phyloP scores from a whole-genome alignment of 2,329 filamentous ascomycete species.

The Verticillium zaregamsianum region DNA sequence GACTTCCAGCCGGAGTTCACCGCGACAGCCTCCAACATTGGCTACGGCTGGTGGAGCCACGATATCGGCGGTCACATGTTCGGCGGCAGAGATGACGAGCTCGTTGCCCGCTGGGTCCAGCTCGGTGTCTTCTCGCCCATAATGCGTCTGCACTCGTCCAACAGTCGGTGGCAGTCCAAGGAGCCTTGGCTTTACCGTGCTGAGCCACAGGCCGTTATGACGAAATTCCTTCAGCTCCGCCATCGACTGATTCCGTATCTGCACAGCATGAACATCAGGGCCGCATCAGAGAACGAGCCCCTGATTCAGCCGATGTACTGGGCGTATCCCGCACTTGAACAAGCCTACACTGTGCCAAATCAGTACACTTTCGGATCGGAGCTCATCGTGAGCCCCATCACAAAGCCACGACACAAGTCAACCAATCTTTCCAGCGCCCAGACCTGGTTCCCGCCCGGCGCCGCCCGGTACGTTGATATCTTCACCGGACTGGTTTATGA shows the following conservation, averaged over 20 bases:
- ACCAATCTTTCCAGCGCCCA: slow-evolving; percentile 43
- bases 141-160: slow-evolving; percentile 55
- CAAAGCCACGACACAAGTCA: slow-evolving; percentile 39
- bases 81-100: slow-evolving; percentile 53
- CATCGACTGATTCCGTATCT: slow-evolving; percentile 58
- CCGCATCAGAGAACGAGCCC: slow-evolving; percentile 40
- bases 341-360: slow-evolving; percentile 53
- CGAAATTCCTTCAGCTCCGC: slow-evolving; percentile 45
- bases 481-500: slow-evolving; percentile 55
- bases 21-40: slow-evolving; percentile 61
- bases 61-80: slow-evolving; percentile 62
- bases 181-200: slow-evolving; percentile 56
- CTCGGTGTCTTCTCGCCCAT: slow-evolving; percentile 58
- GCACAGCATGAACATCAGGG: slow-evolving; percentile 50
- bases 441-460: slow-evolving; percentile 52
- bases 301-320: slow-evolving; percentile 61
- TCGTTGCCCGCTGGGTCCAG: slow-evolving; percentile 58
- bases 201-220: slow-evolving; percentile 42
- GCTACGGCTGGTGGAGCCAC: slow-evolving; percentile 66
- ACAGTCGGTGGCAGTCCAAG: slow-evolving; percentile 54
- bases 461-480: slow-evolving; percentile 46
- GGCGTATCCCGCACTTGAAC: slow-evolving; percentile 45
- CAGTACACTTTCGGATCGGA: slow-evolving; percentile 56
- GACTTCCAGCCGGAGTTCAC: slow-evolving; percentile 65
- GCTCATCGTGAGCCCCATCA: slow-evolving; percentile 54